Evolutionary conservation across 2,329 filamentous ascomycete genomes (phyloP).

Genomic region (Ophiostoma pallidulum): DNA sequence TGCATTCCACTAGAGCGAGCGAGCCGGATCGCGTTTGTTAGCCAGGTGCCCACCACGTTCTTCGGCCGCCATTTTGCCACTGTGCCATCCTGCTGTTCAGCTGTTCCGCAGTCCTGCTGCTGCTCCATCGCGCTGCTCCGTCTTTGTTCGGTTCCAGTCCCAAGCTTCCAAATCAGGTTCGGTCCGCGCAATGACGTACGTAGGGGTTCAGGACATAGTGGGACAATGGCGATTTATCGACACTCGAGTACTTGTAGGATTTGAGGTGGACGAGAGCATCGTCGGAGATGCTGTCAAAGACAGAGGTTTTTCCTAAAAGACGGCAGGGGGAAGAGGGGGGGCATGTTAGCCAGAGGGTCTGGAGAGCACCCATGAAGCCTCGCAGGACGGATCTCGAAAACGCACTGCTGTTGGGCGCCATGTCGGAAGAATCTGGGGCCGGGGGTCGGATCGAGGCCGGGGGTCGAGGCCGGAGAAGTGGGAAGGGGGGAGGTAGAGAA

Average conservation of each 20-base stretch:
- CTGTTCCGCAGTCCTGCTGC: no score
- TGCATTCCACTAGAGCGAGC: constrained; percentile 80
- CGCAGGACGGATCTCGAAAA: no score
- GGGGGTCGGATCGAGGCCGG: not conserved
- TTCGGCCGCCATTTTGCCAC: no score
- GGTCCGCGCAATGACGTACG: constrained; percentile 46
- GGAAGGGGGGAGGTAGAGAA: not conserved
- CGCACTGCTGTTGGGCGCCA: constrained; percentile 31
- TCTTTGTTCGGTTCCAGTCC: no score
- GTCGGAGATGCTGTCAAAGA: constrained; percentile 70
- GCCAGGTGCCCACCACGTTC: no score
- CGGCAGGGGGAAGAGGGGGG: not conserved
- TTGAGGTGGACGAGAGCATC: constrained; percentile 86
- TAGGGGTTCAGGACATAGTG: constrained; percentile 92
- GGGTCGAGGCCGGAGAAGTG: not conserved
- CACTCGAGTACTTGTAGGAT: constrained; percentile 93
- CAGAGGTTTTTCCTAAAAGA: constrained; percentile 37
- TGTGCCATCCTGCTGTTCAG: no score
- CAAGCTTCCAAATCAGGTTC: not conserved
- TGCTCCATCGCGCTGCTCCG: no score
- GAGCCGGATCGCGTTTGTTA: no score
- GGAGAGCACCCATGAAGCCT: no score
- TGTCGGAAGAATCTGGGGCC: constrained; percentile 17
- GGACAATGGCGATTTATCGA: constrained; percentile 91
- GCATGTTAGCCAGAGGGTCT: not conserved